Base-by-base conservation (phyloP, 2,329 filamentous ascomycete genomes). In the Sporothrix brunneoviolacea region DNA sequence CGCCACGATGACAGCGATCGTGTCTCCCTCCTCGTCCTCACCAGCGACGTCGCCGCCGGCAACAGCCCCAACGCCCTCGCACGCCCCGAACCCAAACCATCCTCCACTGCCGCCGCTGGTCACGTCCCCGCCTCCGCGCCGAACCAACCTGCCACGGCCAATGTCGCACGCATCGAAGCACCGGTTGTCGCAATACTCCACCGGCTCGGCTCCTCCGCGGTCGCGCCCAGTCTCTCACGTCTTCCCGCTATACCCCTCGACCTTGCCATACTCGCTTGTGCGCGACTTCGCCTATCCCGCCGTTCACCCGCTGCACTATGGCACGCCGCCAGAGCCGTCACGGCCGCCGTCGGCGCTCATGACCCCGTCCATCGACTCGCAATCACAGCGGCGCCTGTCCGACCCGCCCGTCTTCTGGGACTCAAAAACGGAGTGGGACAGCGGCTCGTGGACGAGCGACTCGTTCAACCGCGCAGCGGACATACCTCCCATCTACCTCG, bases 231-330 rank as follows among this genome's bases (percentile, higher is more conserved):
- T 77, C 50, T 95, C 89, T n/a, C 80, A 86, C 62, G 77, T 88
- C 55, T 91, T 93, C 62, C 86, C 89, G 15, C 74, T 86, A 61
- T 93, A 89, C 67, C 85, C 89, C 60, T 93, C 90, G 52, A 95
- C 83, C 64, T 79, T 96, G 16, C 69, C 87, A 7, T 96, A 96
- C 66, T 83, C 90, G n/a, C 75, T 88, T 39, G 91, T 98, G 57
- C 86, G 93, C 62, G 93, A 98, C 74, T 98, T 97, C 70, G 93
- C 93, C 59, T 98, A 97, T 65, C 82, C 88, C 28, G 65, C 79
- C 22, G 76, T 78, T 50, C 88, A 97, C 66, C 90, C 88, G 38
- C 76, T 96, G 67, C 93, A 97, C 72, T 95, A 95, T 74, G 93
- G 93, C 1, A 87, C 91, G n/a, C 84, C 88, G 15, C 84, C 85